A percentile compares a stretch with the other conserved stretches of the same genome.
Evolutionary conservation across 139 green algal species (phyloP).

Genomic region (Picochlorum costavermella): DNA sequence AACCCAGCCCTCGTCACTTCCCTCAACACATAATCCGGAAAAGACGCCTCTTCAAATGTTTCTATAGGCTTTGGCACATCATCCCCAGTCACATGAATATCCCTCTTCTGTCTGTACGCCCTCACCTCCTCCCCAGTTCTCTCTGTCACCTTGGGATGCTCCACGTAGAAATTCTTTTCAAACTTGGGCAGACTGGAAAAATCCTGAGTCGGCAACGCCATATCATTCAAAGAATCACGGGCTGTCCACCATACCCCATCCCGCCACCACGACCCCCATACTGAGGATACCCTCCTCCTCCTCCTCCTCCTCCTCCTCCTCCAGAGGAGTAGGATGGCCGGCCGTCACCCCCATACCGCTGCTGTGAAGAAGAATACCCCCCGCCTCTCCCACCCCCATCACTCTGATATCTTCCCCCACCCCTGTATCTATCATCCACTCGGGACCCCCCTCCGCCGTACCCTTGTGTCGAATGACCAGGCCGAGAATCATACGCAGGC

Average conservation of each 20-base stretch:
- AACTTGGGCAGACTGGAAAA: conserved; percentile 76
- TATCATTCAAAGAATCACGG: conserved; percentile 60
- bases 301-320: conserved; percentile 6
- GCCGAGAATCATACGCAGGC: too few species aligned
- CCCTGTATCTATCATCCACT: too few species aligned
- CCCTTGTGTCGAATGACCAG: too few species aligned
- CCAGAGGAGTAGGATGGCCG: not conserved
- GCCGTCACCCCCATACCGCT: not conserved
- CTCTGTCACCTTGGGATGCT: conserved; percentile 71
- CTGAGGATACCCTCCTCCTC: conserved; percentile 24
- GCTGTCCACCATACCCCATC: conserved; percentile 20
- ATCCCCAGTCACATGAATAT: conserved; percentile 57
- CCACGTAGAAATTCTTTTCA: conserved; percentile 90
- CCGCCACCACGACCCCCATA: conserved; percentile 14
- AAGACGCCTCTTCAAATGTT: conserved; percentile 71
- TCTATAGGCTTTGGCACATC: conserved; percentile 57
- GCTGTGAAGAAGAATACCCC: not conserved
- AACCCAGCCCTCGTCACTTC: conserved; percentile 77
- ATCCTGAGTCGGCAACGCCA: conserved; percentile 52
- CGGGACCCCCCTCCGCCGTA: too few species aligned
- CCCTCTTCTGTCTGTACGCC: conserved; percentile 47
- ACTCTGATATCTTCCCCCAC: too few species aligned
- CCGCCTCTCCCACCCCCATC: not conserved
- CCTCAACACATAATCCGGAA: conserved; percentile 78
- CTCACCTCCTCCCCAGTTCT: conserved; percentile 56